Evolutionary conservation across 257 asterid genomes (phyloP).

Genomic region (Penstemon eatonii): DNA sequence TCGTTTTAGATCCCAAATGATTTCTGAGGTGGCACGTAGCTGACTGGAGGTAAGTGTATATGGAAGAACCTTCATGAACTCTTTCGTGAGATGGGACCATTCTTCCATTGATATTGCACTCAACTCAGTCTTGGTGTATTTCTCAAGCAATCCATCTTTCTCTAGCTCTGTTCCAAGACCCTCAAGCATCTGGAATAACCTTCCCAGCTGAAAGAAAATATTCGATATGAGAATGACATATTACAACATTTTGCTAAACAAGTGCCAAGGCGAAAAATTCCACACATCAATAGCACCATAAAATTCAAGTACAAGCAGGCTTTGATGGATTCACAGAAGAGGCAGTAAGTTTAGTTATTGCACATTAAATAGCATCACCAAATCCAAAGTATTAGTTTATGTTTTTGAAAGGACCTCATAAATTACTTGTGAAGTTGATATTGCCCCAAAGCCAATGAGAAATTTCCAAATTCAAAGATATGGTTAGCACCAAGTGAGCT

Average conservation of each 20-base stretch:
- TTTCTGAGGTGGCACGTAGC: conserved; percentile 78
- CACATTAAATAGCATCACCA: background rate
- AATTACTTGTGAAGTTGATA: no score
- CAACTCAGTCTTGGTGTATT: conserved; percentile 63
- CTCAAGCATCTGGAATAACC: conserved; percentile 91
- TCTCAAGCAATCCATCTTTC: conserved; percentile 70
- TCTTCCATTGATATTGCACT: conserved; percentile 53
- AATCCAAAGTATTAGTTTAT: background rate
- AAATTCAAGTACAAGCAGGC: background rate
- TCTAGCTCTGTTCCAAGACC: conserved; percentile 77
- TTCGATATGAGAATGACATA: background rate
- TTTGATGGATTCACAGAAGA: background rate
- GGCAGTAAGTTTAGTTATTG: background rate
- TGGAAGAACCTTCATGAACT: conserved; percentile 72
- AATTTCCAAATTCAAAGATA: background rate
- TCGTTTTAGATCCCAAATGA: conserved; percentile 89
- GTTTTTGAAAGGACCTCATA: background rate
- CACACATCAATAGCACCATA: background rate
- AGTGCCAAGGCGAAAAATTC: background rate
- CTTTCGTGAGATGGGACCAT: conserved; percentile 72
- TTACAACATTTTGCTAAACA: background rate
- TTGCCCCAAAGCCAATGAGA: background rate
- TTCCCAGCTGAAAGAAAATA: conserved; percentile 59
- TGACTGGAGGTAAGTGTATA: conserved; percentile 85
- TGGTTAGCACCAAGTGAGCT: background rate